Conservation (phyloP, 1,284 basidiomycete species). For the Trichosporon sp. region DNA sequence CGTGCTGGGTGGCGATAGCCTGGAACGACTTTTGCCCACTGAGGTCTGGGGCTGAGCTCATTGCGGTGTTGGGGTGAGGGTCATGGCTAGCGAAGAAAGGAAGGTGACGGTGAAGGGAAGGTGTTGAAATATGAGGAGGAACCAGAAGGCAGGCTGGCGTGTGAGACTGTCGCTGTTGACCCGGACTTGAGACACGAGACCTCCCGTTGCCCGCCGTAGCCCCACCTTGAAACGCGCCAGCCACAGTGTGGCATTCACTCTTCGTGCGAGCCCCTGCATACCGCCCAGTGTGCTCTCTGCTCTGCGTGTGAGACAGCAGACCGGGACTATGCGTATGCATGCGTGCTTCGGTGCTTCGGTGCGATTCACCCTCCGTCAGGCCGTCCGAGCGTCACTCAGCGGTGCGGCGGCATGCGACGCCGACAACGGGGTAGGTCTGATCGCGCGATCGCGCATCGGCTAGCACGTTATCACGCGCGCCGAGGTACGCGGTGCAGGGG, state of each 20-base stretch:
- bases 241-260: slow-evolving; percentile 6
- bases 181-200: not conserved
- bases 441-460: not conserved
- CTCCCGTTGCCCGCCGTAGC: not conserved
- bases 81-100: slow-evolving; percentile 12
- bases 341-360: not conserved
- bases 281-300: not conserved
- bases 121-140: slow-evolving; percentile 14
- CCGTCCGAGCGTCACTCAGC: not conserved
- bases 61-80: not conserved
- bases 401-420: too few relatives aligned
- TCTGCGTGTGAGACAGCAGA: not conserved
- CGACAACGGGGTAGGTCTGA: not conserved
- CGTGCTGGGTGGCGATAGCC: not conserved
- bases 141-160: not conserved
- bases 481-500: not conserved
- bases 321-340: not conserved
- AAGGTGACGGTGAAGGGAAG: not conserved
- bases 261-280: not conserved
- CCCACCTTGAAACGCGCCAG: slow-evolving; percentile 6
- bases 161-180: slow-evolving; percentile 2
- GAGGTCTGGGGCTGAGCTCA: not conserved
- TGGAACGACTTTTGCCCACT: not conserved
- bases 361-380: not conserved
- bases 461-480: not conserved